These are phyloP conservation scores for Fusarium fujikuroi DNA, from an alignment of 2,329 filamentous ascomycete species.

Conservation along the genomic window DNA sequence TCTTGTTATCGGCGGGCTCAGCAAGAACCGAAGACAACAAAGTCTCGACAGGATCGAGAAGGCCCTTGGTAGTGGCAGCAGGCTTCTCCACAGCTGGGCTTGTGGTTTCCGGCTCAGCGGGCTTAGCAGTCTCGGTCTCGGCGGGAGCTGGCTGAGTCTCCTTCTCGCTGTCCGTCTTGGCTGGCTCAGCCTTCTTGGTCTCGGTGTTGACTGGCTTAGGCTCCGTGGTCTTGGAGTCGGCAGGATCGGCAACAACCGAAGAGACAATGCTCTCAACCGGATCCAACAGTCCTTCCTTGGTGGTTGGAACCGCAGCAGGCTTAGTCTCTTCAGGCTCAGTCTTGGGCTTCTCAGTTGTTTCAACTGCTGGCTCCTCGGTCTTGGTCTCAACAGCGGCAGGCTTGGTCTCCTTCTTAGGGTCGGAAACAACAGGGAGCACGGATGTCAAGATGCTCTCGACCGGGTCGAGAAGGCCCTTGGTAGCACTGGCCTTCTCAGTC, in stretches of 20 bases:
- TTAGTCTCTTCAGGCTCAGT: conserved; percentile 8
- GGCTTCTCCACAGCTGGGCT: conserved; percentile 17
- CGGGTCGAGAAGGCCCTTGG: conserved; percentile 24
- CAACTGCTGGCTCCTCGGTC: conserved; percentile 5
- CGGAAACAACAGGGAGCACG: conserved; percentile 1
- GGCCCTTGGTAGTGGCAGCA: conserved; percentile 19
- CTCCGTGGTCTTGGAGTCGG: conserved; percentile 14
- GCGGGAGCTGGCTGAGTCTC: neutral
- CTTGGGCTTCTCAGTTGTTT: conserved; percentile 3
- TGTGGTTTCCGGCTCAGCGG: conserved; percentile 14
- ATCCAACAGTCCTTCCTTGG: conserved; percentile 32
- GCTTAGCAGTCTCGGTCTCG: conserved; percentile 16
- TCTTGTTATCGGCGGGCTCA: conserved; percentile 20
- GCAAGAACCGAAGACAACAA: conserved; percentile 28
- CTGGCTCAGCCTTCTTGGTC: conserved; percentile 16
- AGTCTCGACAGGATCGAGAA: conserved; percentile 39
- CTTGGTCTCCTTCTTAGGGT: neutral
- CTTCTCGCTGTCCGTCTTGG: conserved; percentile 3
- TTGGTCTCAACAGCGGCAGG: neutral
- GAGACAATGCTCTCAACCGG: conserved; percentile 34
- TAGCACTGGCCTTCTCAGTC: conserved; percentile 4
- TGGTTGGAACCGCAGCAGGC: conserved; percentile 8
- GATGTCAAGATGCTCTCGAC: conserved; percentile 22
- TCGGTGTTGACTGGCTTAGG: conserved; percentile 19
- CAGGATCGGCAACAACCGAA: conserved; percentile 21